Evolutionary conservation across 805 yeast species (phyloP).

Genomic region (Barnettozyma wickerhamii): DNA sequence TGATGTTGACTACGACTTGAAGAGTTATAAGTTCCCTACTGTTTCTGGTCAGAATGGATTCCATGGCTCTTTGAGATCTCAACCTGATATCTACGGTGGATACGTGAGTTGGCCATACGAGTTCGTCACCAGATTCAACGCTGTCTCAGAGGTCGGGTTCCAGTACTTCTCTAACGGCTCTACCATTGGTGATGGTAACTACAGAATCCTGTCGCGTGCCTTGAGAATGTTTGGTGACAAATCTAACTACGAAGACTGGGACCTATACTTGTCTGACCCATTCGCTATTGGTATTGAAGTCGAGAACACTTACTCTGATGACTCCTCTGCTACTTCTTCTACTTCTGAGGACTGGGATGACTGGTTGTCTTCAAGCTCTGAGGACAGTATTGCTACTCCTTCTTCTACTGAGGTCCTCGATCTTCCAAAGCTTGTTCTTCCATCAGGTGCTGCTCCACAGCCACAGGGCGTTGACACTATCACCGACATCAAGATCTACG

Average conservation of each 20-base stretch:
- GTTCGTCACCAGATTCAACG: conserved; percentile 1
- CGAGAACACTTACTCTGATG: not conserved
- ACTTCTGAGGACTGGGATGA: too few species aligned
- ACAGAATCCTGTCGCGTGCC: conserved; percentile 11
- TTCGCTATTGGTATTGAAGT: not conserved
- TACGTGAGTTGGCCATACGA: conserved; percentile 8
- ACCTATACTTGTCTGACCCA: conserved; percentile 6
- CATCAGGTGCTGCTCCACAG: conserved; percentile 3
- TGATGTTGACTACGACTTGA: conserved; percentile 11
- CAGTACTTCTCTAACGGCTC: conserved; percentile 11
- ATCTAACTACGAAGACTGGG: conserved; percentile 10
- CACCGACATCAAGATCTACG: conserved; percentile 3
- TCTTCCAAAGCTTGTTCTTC: not conserved
- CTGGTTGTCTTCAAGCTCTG: too few species aligned
- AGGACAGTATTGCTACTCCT: too few species aligned
- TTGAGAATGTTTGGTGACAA: conserved; percentile 10
- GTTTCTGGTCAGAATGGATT: conserved; percentile 11
- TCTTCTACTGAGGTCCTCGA: not conserved
- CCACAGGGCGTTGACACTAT: conserved; percentile 7
- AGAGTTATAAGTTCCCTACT: conserved; percentile 5
- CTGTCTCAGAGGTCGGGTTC: conserved; percentile 1
- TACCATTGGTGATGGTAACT: conserved; percentile 10
- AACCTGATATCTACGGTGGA: conserved; percentile 2
- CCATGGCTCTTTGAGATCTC: conserved; percentile 5
- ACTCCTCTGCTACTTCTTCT: not conserved